Conservation (phyloP, 768 basidiomycete species). For the Rickenella mellea region DNA sequence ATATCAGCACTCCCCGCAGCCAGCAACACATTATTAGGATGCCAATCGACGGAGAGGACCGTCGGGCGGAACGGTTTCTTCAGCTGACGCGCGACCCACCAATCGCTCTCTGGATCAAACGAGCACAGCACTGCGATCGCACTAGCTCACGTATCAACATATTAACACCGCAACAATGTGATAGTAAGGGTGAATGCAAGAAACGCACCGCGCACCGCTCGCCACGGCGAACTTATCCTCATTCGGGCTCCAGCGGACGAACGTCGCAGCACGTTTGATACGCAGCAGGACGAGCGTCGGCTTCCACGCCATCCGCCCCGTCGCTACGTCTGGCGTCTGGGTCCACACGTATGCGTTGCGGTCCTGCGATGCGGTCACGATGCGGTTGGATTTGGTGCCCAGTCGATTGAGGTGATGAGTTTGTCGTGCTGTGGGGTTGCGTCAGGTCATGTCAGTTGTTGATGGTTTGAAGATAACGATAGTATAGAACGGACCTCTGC, state of each 20-base stretch:
- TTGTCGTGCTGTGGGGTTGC: slow-evolving; percentile 99
- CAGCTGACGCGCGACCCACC: slow-evolving; percentile 98
- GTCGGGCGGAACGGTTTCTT: slow-evolving; percentile 98
- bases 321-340: slow-evolving; percentile 60
- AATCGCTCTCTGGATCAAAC: slow-evolving; percentile 95
- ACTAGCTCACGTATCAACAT: background rate
- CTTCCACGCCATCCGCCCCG: slow-evolving; percentile 76
- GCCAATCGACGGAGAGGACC: slow-evolving; percentile 93
- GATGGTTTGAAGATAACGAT: too few species aligned
- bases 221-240: slow-evolving; percentile 99
- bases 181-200: background rate
- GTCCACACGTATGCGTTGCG: slow-evolving; percentile 99
- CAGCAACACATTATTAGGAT: slow-evolving; percentile 95
- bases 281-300: slow-evolving; percentile 93
- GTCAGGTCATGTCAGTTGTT: too few species aligned
- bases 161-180: too few species aligned
- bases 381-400: slow-evolving; percentile 94
- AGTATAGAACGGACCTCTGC: slow-evolving; percentile 64
- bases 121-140: slow-evolving; percentile 93
- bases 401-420: slow-evolving; percentile 93
- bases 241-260: slow-evolving; percentile 91
- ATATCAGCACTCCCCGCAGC: slow-evolving; percentile 97
- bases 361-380: slow-evolving; percentile 98
- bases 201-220: slow-evolving; percentile 76
- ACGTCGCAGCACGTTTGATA: slow-evolving; percentile 93